Percentiles rank a stretch among this genome's conserved stretches.
Conservation (phyloP, 768 basidiomycete species). For the Termitomyces sp. region DNA sequence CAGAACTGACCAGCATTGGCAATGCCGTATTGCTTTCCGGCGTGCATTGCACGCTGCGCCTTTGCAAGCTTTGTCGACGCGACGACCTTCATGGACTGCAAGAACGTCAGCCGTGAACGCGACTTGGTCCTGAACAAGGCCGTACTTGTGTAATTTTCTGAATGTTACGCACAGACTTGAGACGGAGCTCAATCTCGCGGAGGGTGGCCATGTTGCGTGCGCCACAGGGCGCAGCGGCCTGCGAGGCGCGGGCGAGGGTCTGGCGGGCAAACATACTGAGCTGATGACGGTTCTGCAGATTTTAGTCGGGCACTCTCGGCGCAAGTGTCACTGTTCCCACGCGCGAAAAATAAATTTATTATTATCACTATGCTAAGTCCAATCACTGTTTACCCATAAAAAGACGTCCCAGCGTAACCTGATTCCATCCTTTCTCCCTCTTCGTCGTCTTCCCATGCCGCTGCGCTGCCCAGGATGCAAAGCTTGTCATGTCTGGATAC, state of each 20-base stretch:
- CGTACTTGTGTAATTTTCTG: slow-evolving; percentile 99
- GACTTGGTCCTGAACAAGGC: slow-evolving; percentile 7
- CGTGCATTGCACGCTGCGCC: slow-evolving; percentile 90
- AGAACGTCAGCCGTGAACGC: slow-evolving; percentile 9
- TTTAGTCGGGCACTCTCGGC: slow-evolving; percentile 41
- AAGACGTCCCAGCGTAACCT: slow-evolving; percentile 22
- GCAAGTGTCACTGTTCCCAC: background rate
- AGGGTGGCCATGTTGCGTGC: slow-evolving; percentile 95
- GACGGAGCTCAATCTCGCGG: slow-evolving; percentile 93
- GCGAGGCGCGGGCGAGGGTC: slow-evolving; percentile 37
- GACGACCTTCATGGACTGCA: slow-evolving; percentile 98
- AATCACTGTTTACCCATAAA: slow-evolving; percentile 21
- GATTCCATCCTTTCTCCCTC: slow-evolving; percentile 24
- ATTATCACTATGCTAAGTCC: background rate
- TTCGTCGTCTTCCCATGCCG: background rate
- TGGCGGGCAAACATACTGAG: slow-evolving; percentile 44
- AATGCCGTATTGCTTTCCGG: slow-evolving; percentile 88
- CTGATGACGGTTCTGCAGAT: slow-evolving; percentile 15
- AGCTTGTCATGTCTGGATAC: slow-evolving; percentile 26
- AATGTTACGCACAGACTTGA: slow-evolving; percentile 96
- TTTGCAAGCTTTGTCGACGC: slow-evolving; percentile 95
- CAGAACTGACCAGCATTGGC: slow-evolving; percentile 77
- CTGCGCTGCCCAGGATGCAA: slow-evolving; percentile 25
- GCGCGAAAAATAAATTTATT: background rate
- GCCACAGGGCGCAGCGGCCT: slow-evolving; percentile 42